A percentile compares a stretch with the other conserved stretches of the same genome.
phyloP scores from a whole-genome alignment of 192 early-diverging fungal species.

The Blastocladiella britannica region DNA sequence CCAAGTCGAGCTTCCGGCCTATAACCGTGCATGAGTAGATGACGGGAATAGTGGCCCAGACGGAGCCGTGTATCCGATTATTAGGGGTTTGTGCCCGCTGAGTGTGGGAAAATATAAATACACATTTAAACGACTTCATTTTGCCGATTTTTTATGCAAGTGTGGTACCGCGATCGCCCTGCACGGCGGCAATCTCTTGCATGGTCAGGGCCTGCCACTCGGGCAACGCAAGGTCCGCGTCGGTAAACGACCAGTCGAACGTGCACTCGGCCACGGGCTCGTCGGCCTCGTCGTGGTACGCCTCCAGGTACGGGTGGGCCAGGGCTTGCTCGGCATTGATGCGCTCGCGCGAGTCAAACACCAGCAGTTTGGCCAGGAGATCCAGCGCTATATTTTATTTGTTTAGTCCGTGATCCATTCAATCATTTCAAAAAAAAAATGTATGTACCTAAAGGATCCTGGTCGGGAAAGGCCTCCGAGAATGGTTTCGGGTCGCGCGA shows the following conservation, averaged over 20 bases:
- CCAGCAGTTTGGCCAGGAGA: constrained; percentile 73
- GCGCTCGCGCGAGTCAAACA: constrained; percentile 79
- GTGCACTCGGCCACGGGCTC: constrained; percentile 56
- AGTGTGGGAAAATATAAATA: no score
- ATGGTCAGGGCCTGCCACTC: no score
- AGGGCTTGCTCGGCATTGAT: constrained; percentile 73
- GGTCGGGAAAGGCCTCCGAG: constrained; percentile 51
- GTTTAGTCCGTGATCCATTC: no score
- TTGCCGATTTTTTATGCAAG: no score
- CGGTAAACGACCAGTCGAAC: constrained; percentile 93
- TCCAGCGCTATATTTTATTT: constrained; percentile 54
- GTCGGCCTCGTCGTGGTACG: constrained; percentile 74
- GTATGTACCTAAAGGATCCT: constrained; percentile 40
- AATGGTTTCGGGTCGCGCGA: constrained; percentile 61
- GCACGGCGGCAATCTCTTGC: no score
- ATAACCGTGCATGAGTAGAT: no score
- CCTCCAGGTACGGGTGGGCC: constrained; percentile 70
- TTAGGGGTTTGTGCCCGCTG: no score
- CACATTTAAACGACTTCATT: no score
- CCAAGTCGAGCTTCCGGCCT: no score
- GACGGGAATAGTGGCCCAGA: no score
- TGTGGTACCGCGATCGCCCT: no score
- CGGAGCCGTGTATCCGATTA: no score
- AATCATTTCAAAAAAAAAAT: not conserved
- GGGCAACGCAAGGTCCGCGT: constrained; percentile 66